These are phyloP conservation scores for Tothia fuscella DNA, from an alignment of 2,329 filamentous ascomycete species.

Conservation along the genomic window DNA sequence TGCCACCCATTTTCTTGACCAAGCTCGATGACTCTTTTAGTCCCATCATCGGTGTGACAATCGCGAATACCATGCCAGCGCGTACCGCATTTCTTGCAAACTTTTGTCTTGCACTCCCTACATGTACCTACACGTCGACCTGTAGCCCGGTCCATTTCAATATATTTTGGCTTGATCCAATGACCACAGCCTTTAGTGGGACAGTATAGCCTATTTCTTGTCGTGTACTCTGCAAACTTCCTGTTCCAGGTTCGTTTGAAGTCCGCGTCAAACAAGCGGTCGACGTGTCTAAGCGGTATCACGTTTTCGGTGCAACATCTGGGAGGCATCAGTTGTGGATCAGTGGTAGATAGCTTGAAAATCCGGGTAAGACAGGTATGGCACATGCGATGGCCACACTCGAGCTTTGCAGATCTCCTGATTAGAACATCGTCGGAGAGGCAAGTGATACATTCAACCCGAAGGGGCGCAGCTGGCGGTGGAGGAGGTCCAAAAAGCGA, in stretches of 20 bases:
- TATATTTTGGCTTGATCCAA: constrained; percentile 65
- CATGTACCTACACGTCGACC: constrained; percentile 58
- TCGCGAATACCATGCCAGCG: constrained; percentile 59
- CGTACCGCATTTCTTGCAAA: constrained; percentile 62
- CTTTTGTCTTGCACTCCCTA: constrained; percentile 56
- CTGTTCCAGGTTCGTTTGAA: constrained; percentile 75
- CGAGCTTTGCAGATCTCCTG: constrained; percentile 53
- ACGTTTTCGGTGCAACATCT: constrained; percentile 62
- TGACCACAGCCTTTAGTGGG: constrained; percentile 60
- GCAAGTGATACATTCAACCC: constrained; percentile 62
- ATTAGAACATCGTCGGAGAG: constrained; percentile 54
- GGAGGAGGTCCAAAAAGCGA: constrained; percentile 6
- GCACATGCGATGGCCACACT: constrained; percentile 73
- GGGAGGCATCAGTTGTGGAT: constrained; percentile 75
- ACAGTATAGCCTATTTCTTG: constrained; percentile 66
- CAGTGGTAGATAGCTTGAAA: constrained; percentile 64
- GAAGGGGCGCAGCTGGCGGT: constrained; percentile 21
- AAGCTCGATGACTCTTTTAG: constrained; percentile 49
- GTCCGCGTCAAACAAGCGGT: constrained; percentile 56
- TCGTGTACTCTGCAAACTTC: constrained; percentile 66
- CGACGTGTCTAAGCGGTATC: constrained; percentile 66
- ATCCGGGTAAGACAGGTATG: constrained; percentile 59
- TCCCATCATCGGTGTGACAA: constrained; percentile 61
- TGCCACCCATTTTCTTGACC: constrained; percentile 61
- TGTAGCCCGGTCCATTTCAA: constrained; percentile 39